Percentiles rank a stretch among this genome's conserved stretches.
These are phyloP conservation scores for Malus hybrid DNA, from an alignment of 331 rosid genomes.

Conservation along the genomic window DNA sequence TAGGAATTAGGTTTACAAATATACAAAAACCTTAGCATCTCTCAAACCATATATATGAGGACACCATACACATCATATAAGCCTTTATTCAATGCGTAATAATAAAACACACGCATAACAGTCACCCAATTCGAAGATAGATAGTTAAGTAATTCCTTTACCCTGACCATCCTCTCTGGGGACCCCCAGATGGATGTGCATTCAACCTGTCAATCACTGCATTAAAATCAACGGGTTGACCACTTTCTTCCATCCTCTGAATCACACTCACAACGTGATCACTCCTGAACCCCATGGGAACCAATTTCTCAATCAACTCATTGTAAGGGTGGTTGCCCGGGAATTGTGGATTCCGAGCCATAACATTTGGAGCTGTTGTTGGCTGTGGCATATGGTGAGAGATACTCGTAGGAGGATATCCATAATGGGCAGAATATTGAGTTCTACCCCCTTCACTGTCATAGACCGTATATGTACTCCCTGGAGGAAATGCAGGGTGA, in stretches of 20 bases:
- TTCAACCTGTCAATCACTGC: conserved; percentile 80
- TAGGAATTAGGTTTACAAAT: conserved; percentile 1
- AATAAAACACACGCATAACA: conserved; percentile 68
- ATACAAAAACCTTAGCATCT: conserved; percentile 17
- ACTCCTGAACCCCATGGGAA: conserved; percentile 79
- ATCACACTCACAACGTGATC: conserved; percentile 71
- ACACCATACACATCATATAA: conserved; percentile 10
- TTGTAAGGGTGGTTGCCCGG: conserved; percentile 65
- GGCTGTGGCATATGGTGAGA: conserved; percentile 54
- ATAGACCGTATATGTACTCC: conserved; percentile 71
- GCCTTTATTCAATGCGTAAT: conserved; percentile 82
- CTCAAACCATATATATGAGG: conserved; percentile 26
- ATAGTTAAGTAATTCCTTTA: conserved; percentile 10
- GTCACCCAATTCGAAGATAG: conserved; percentile 20
- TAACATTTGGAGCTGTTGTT: conserved; percentile 27
- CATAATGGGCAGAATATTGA: conserved; percentile 56
- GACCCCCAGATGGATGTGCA: conserved; percentile 51
- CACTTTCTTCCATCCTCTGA: conserved; percentile 93
- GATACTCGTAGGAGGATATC: conserved; percentile 63
- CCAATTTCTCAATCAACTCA: conserved; percentile 76
- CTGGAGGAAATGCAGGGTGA: conserved; percentile 49
- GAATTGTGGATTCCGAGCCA: conserved; percentile 57
- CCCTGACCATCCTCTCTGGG: conserved; percentile 84
- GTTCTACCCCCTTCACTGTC: conserved; percentile 68
- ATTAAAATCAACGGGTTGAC: conserved; percentile 83